Conservation (phyloP, 1,284 basidiomycete species). For the Moniliophthora roreri region DNA sequence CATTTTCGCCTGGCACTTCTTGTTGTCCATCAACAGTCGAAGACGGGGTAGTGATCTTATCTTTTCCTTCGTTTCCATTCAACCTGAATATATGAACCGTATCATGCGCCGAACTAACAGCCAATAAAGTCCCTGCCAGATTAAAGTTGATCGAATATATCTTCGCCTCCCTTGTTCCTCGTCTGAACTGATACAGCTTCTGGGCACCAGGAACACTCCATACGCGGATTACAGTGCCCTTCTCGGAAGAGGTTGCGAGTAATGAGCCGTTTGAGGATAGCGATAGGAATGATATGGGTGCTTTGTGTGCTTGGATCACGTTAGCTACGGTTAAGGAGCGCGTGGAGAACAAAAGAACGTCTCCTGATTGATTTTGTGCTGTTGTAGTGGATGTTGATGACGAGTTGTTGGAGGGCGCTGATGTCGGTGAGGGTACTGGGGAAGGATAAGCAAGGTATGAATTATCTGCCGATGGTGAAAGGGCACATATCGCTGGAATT, state of each 20-base stretch:
- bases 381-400: slow-evolving; percentile 35
- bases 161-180: slow-evolving; percentile 83
- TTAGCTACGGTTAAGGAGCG: slow-evolving; percentile 89
- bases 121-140: slow-evolving; percentile 77
- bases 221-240: slow-evolving; percentile 90
- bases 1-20: slow-evolving; percentile 69
- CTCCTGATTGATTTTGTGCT: slow-evolving; percentile 63
- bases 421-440: slow-evolving; percentile 82
- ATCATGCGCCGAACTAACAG: slow-evolving; percentile 90
- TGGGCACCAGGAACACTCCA: slow-evolving; percentile 91
- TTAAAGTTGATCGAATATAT: slow-evolving; percentile 97
- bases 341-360: slow-evolving; percentile 93
- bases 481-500: slow-evolving; percentile 84
- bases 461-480: slow-evolving; percentile 94
- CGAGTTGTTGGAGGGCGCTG: slow-evolving; percentile 45
- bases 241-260: slow-evolving; percentile 92
- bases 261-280: slow-evolving; percentile 89
- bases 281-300: slow-evolving; percentile 86
- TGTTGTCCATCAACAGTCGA: slow-evolving; percentile 53
- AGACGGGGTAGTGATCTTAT: no score
- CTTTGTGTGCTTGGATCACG: slow-evolving; percentile 96
- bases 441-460: slow-evolving; percentile 97
- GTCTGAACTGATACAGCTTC: slow-evolving; percentile 92
- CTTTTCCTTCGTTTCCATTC: slow-evolving; percentile 30
- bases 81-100: slow-evolving; percentile 98